Evolutionary conservation across 805 yeast genomes (phyloP), one percentile per base, ranked within the genome.

Genomic region (Cyberlindnera sargentensis): DNA sequence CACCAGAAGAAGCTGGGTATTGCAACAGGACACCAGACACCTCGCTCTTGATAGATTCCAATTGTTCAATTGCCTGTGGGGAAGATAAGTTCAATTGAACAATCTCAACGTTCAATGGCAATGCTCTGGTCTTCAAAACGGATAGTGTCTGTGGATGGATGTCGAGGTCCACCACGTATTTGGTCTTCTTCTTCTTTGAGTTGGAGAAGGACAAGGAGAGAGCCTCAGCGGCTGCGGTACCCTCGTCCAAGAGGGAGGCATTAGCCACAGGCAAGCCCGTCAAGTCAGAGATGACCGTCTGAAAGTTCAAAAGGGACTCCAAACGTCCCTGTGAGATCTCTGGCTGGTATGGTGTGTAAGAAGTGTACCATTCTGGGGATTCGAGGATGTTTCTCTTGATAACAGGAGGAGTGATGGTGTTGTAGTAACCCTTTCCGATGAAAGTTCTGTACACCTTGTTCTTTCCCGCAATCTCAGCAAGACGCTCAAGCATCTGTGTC

Each of bases 341-440:
- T 1, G 99, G 96, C 68, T 93, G 99, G 64, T 93, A 93, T 31
- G 99, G 99, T 25, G 99, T 93, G 63, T 93, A 93, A 1, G 97
- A 88, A 23, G 99, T 93, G 71, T 93, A 93, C 99, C 99, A 93
- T 61, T 89, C 96, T 5, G 99, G 99, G 48, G 83, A 79, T 65
- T 93, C 99, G 45, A 93, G 69, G 46, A 93, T 65, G 58, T 93
- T 93, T 62, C 99, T 80, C 69, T 87, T 95, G 53, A 93, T 85
- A 31, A 91, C 96, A 2, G 95, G 84, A 0, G 99, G 99, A 37
- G 87, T 70, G 41, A 76, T 71, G 1, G 98, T 91, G 46, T 95
- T 95, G 54, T 87, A 84, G 65, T 91, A 93, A 34, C 99, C 99
- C 62, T 86, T 85, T 49, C 99, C 99, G 46, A 93, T 91, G 53